phyloP scores from a whole-genome alignment of 1,284 basidiomycete species.

The Phellopilus nigrolimitatus region DNA sequence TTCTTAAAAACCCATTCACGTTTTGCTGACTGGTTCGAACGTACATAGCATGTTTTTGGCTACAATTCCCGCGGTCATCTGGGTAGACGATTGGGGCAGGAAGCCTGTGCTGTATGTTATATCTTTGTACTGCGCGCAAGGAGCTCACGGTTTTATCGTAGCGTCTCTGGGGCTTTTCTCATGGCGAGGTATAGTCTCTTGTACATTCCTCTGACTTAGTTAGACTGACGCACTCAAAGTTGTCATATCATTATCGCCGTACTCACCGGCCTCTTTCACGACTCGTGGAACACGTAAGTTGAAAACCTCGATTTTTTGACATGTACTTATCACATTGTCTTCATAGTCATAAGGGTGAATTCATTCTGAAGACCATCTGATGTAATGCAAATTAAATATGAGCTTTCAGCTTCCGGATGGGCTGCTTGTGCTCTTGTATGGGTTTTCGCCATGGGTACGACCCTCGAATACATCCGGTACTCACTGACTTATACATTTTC shows the following conservation, averaged over 20 bases:
- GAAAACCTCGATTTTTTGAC: neutral
- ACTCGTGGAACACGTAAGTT: conserved; percentile 45
- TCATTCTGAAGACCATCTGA: neutral
- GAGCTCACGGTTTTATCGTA: neutral
- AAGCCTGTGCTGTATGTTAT: conserved; percentile 49
- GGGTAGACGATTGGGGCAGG: conserved; percentile 66
- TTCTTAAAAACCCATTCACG: conserved; percentile 12
- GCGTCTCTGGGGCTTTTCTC: conserved; percentile 61
- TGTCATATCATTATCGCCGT: conserved; percentile 64
- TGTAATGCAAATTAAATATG: conserved; percentile 8
- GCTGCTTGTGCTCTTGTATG: conserved; percentile 60
- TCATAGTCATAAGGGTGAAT: neutral
- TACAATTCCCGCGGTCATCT: conserved; percentile 69
- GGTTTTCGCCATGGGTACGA: conserved; percentile 58
- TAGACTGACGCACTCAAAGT: conserved; percentile 27
- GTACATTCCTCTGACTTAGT: neutral
- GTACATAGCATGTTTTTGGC: conserved; percentile 63
- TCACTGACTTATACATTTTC: neutral
- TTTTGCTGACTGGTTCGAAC: conserved; percentile 1
- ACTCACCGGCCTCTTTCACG: conserved; percentile 49
- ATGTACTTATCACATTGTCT: neutral
- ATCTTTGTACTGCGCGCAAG: neutral
- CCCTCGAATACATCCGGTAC: conserved; percentile 1
- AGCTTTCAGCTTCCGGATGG: conserved; percentile 52
- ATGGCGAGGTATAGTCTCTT: conserved; percentile 48